Percentiles rank a stretch among this genome's conserved stretches.
phyloP scores from a whole-genome alignment of 495 filamentous ascomycete genomes.

The Aspergillus olivimuriae region DNA sequence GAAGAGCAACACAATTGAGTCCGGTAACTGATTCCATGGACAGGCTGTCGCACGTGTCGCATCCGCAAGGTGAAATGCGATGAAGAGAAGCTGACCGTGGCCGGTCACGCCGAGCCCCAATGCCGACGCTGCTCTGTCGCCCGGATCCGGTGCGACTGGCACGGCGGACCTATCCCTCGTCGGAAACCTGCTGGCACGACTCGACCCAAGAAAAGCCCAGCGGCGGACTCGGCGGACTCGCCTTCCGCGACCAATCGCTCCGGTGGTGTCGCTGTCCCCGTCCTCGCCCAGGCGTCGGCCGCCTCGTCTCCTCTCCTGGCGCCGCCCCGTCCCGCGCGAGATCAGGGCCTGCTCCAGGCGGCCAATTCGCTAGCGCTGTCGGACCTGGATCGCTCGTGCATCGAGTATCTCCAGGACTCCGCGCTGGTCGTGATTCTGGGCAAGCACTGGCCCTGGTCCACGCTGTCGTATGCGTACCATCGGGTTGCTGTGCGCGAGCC shows the following conservation, averaged over 20 bases:
- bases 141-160: slow-evolving; percentile 26
- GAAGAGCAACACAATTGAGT: no score
- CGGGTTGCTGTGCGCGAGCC: slow-evolving; percentile 25
- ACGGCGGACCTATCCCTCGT: slow-evolving; percentile 22
- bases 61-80: slow-evolving; percentile 33
- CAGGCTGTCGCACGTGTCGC: slow-evolving; percentile 31
- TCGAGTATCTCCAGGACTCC: slow-evolving; percentile 24
- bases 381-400: slow-evolving; percentile 22
- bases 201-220: slow-evolving; percentile 7
- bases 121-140: slow-evolving; percentile 24
- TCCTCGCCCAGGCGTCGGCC: background rate
- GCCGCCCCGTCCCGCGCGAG: slow-evolving; percentile 6
- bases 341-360: slow-evolving; percentile 19
- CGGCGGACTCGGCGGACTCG: background rate
- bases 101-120: slow-evolving; percentile 24
- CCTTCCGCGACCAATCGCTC: background rate
- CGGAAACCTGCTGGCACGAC: background rate
- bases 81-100: slow-evolving; percentile 21
- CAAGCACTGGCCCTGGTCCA: slow-evolving; percentile 33
- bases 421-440: slow-evolving; percentile 25
- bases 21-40: no score
- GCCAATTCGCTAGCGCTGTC: slow-evolving; percentile 26
- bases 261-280: background rate
- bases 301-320: slow-evolving; percentile 1
- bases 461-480: slow-evolving; percentile 26